phyloP scores from a whole-genome alignment of 257 asterid genomes.

The Catharanthus roseus region DNA sequence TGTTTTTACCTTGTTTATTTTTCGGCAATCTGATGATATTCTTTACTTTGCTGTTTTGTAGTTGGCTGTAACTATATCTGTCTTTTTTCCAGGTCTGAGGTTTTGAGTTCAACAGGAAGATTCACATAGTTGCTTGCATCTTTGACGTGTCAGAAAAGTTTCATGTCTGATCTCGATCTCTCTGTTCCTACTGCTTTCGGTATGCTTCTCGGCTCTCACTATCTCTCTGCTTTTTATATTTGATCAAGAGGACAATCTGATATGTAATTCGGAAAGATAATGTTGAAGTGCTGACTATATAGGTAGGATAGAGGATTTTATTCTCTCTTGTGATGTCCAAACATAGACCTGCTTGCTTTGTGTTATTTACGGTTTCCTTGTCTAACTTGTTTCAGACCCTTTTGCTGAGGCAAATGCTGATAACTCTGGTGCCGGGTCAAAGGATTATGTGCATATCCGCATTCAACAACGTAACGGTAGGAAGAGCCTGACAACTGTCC shows the following conservation, averaged over 20 bases:
- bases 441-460: slow-evolving; percentile 48
- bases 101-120: neutral
- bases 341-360: too few species aligned
- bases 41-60: neutral
- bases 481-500: slow-evolving; percentile 49
- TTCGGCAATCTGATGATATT: neutral
- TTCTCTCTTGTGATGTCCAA: neutral
- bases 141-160: slow-evolving; percentile 19
- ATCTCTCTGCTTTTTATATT: too few species aligned
- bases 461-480: slow-evolving; percentile 46
- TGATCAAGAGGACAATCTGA: too few species aligned
- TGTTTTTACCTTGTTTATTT: neutral
- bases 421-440: slow-evolving; percentile 49
- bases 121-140: slow-evolving; percentile 3
- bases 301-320: too few species aligned
- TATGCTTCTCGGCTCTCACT: too few species aligned
- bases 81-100: slow-evolving; percentile 26
- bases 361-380: too few species aligned
- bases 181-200: slow-evolving; percentile 35
- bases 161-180: slow-evolving; percentile 45
- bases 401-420: slow-evolving; percentile 57
- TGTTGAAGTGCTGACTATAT: too few species aligned
- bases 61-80: too few species aligned
- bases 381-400: slow-evolving; percentile 23
- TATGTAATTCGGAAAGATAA: too few species aligned